A percentile compares a stretch with the other conserved stretches of the same genome.
Conservation (phyloP, 2,329 filamentous ascomycete species). For the Falciphora oryzae region DNA sequence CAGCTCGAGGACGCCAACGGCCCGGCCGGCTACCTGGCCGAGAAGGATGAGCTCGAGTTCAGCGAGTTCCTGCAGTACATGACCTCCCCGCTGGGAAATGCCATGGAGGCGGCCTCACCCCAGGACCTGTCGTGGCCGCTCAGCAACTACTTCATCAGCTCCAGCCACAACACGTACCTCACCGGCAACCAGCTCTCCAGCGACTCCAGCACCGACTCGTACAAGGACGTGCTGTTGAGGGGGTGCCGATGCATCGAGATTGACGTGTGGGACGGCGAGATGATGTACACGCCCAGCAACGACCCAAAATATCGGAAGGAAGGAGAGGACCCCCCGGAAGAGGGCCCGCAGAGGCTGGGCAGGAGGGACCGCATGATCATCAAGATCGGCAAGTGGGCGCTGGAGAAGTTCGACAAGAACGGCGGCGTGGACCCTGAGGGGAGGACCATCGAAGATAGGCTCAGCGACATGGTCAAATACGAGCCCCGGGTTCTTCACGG, state of each 20-base stretch:
- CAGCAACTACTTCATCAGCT: conserved; percentile 89
- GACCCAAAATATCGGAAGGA: conserved; percentile 45
- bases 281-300: conserved; percentile 60
- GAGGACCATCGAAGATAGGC: background rate
- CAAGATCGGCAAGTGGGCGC: background rate
- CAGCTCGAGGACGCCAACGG: conserved; percentile 39
- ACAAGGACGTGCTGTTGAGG: conserved; percentile 75
- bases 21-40: conserved; percentile 18
- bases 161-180: conserved; percentile 92
- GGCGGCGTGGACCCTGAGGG: background rate
- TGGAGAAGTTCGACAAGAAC: background rate
- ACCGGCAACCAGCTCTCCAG: conserved; percentile 84
- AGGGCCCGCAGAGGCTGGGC: conserved; percentile 22
- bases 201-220: conserved; percentile 79
- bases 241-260: conserved; percentile 91
- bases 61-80: conserved; percentile 48
- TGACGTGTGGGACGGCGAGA: conserved; percentile 89
- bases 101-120: conserved; percentile 33
- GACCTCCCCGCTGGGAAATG: conserved; percentile 41
- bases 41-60: conserved; percentile 36
- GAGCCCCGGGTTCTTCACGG: conserved; percentile 82
- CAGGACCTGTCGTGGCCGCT: conserved; percentile 67
- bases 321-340: conserved; percentile 40
- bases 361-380: background rate
- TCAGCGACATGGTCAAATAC: conserved; percentile 19